Evolutionary conservation across 129 eudicot genomes (phyloP).

Genomic region (Ambrosia trifida): DNA sequence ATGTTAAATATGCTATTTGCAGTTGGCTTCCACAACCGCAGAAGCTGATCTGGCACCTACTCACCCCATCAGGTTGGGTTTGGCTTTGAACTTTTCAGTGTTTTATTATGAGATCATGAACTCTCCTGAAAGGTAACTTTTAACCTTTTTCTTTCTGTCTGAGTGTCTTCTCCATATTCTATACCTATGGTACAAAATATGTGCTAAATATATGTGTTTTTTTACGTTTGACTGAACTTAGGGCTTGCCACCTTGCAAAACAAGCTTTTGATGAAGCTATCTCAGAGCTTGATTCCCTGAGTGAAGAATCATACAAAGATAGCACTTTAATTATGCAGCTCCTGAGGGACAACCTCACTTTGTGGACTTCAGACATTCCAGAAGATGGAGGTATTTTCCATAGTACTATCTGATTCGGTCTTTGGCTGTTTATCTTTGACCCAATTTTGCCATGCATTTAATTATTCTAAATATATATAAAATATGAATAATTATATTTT

Average conservation of each 20-base stretch:
- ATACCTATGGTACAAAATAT: neutral
- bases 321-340: constrained; percentile 60
- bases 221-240: constrained; percentile 18
- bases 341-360: constrained; percentile 53
- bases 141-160: neutral
- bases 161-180: neutral
- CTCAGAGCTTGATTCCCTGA: constrained; percentile 55
- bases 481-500: no score
- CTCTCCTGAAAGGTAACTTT: constrained; percentile 51
- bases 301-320: constrained; percentile 58
- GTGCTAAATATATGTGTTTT: neutral
- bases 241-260: constrained; percentile 59
- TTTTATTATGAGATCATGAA: constrained; percentile 61
- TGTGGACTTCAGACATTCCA: constrained; percentile 58
- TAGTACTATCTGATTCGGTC: neutral
- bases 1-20: constrained; percentile 17
- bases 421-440: neutral
- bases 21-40: constrained; percentile 50
- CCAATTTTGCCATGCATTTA: neutral
- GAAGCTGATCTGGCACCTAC: constrained; percentile 54
- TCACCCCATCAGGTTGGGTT: constrained; percentile 55
- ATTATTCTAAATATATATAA: neutral
- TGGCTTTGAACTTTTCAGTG: constrained; percentile 61
- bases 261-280: constrained; percentile 64
- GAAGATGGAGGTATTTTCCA: constrained; percentile 48